A percentile compares a stretch with the other conserved stretches of the same genome.
Conservation (phyloP, 2,329 filamentous ascomycete species). For the Stachybotrys elegans region DNA sequence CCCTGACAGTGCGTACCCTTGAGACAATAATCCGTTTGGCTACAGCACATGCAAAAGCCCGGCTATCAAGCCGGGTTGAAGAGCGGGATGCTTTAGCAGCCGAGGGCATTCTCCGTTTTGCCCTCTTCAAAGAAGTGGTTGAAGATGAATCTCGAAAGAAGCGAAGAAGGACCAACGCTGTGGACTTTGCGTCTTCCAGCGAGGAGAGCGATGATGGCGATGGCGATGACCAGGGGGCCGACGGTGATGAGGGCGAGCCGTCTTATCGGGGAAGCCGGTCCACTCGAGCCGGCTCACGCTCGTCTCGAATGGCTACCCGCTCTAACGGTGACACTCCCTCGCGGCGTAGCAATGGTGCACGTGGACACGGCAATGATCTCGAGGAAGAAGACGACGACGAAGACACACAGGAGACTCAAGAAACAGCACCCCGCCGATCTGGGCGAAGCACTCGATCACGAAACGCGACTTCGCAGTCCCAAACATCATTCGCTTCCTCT, state of each 20-base stretch:
- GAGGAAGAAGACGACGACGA: slow-evolving; percentile 45
- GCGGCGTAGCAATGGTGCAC: slow-evolving; percentile 15
- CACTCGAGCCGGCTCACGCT: slow-evolving; percentile 17
- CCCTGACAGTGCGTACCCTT: slow-evolving; percentile 93
- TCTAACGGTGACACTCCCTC: slow-evolving; percentile 6
- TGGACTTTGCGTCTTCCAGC: slow-evolving; percentile 53
- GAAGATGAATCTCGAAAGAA: slow-evolving; percentile 76
- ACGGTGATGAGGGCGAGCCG: slow-evolving; percentile 53
- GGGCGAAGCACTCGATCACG: slow-evolving; percentile 30
- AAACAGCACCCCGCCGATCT: slow-evolving; percentile 35
- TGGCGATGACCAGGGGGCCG: slow-evolving; percentile 45
- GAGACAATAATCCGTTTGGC: slow-evolving; percentile 98
- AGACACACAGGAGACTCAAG: slow-evolving; percentile 21
- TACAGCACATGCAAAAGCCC: slow-evolving; percentile 90
- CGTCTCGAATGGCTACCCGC: slow-evolving; percentile 21
- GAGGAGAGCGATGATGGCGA: slow-evolving; percentile 56
- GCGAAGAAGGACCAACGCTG: slow-evolving; percentile 63
- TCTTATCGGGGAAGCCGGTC: slow-evolving; percentile 42
- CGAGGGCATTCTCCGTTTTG: slow-evolving; percentile 86
- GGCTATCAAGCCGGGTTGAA: slow-evolving; percentile 82
- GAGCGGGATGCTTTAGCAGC: slow-evolving; percentile 84
- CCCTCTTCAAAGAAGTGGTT: slow-evolving; percentile 93
- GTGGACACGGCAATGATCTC: slow-evolving; percentile 17
- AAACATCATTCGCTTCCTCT: slow-evolving; percentile 72
- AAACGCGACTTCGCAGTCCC: slow-evolving; percentile 34